Base-by-base conservation (phyloP, 345 rosid species). In the Ailanthus altissimus region DNA sequence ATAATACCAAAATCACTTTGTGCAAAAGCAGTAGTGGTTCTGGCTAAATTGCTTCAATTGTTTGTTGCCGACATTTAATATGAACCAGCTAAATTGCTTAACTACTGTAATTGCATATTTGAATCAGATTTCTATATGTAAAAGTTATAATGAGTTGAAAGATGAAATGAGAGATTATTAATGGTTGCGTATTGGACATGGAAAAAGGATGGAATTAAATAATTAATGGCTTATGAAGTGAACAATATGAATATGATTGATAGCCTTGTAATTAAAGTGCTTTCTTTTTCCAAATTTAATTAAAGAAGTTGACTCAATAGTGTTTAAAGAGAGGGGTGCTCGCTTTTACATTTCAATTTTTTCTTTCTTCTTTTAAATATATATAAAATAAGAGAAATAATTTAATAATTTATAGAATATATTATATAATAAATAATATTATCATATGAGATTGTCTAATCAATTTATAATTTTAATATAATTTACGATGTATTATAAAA, bases 61-160 rank as follows among this genome's bases (percentile, higher is more conserved):
- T 56, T 26, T 4, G 23, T 16, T 45, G 66, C 57, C 57, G 57
- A 60, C 76, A 8, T 73, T 60, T 36, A 60, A 59, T 45, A 10
- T 45, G 54, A 46, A 43, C 76, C 76, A 59, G 60, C 67, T 3
- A 60, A 60, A 23, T 46, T 60, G 57, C 76, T 5, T 51, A 28
- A 15, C 23, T 8, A 63, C 47, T 36, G 32, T 58, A 49, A 49
- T 49, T 14, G 32, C 42, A 68, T 6, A 40, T 18, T 21, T 5
- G 14, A 21, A 21, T 42, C 21, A 20, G 46, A 43, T 38, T 65
- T 6, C 16, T n/a, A 70, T 7, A n/a, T n/a, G n/a, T n/a, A n/a
- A n/a, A 71, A 21, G 4, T 20, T 26, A 42, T 1, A 8, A 16
- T 45, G 46, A 46, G 21, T 13, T 46, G 36, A 23, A 14, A 67